Conservation (phyloP, 2,329 filamentous ascomycete genomes). For the Immersiporthe knoxdaviesiana region DNA sequence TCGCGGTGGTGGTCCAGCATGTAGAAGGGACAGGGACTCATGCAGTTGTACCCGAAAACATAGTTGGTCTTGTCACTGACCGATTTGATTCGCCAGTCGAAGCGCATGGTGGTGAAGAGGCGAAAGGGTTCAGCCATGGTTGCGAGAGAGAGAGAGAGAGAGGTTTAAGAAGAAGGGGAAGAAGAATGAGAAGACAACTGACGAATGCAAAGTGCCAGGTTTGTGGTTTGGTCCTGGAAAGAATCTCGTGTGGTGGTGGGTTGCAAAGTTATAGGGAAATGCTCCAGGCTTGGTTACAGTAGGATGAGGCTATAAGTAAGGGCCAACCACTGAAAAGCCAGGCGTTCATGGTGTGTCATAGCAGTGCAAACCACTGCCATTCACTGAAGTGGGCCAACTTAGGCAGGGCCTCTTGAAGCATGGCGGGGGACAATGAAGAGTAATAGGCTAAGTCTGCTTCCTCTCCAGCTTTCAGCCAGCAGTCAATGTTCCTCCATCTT, state of each 20-base stretch:
- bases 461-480: too few species aligned
- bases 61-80: slow-evolving; percentile 43
- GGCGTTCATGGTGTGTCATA: neutral
- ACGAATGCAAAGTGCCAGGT: neutral
- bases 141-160: neutral
- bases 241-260: neutral
- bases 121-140: slow-evolving; percentile 53
- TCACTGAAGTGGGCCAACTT: neutral
- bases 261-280: neutral
- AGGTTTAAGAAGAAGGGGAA: neutral
- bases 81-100: slow-evolving; percentile 61
- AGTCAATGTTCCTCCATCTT: neutral
- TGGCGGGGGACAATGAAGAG: neutral
- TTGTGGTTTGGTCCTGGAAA: neutral
- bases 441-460: too few species aligned
- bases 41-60: slow-evolving; percentile 58
- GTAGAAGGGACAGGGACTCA: slow-evolving; percentile 67
- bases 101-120: slow-evolving; percentile 73
- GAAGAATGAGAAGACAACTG: neutral
- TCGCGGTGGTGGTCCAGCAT: slow-evolving; percentile 80
- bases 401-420: neutral
- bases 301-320: neutral
- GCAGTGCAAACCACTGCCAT: neutral
- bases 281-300: neutral
- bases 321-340: neutral